Evolutionary conservation across 192 early-diverging fungal genomes (phyloP), one percentile per base, ranked within the genome.

Genomic region (Coemansia nantahalensis): DNA sequence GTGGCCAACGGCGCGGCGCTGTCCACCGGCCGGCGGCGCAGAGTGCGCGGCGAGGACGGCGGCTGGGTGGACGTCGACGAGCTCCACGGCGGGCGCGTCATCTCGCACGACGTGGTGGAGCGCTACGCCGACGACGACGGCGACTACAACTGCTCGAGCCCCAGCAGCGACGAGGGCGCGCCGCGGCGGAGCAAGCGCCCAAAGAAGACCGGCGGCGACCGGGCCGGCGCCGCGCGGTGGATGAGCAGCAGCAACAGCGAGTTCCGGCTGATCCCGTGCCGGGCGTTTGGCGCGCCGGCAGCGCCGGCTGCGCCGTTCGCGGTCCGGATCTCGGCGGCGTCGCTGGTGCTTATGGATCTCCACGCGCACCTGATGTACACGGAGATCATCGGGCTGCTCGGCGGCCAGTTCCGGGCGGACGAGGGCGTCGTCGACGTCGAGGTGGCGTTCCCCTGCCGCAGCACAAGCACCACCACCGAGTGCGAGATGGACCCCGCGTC

Each of bases 401-500:
- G 93, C 45, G 94, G 94, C 0, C 79, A 61, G 3, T 93, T 79
- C 45, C 73, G 86, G 39, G 55, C 67, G 7, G 63, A 52, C 12
- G 52, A 62, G 21, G 49, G 67, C 45, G 43, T 70, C 5, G 48
- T 95, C 18, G 60, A 79, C 39, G 79, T 94, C 10, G 63, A 82
- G 26, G 70, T 78, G 0, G 87, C 83, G 7, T 93, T 87, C 65
- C 92, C 94, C 5, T 96, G 93, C 62, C 63, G 78, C 33, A 87
- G 86, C 50, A 79, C 83, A 32, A 89, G 88, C 63, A 91, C 91
- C 3, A 82, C 86, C 2, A 83, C 90, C 35, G 89, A 92, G 77
- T 97, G 93, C 73, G 94, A 97, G 59, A 93, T 97, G 89, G 93
- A 95, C 55, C 88, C 90, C 19, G 84, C 63, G 12, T 89, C 87